Base-by-base conservation (phyloP, 768 basidiomycete species). In the Megacollybia marginata region DNA sequence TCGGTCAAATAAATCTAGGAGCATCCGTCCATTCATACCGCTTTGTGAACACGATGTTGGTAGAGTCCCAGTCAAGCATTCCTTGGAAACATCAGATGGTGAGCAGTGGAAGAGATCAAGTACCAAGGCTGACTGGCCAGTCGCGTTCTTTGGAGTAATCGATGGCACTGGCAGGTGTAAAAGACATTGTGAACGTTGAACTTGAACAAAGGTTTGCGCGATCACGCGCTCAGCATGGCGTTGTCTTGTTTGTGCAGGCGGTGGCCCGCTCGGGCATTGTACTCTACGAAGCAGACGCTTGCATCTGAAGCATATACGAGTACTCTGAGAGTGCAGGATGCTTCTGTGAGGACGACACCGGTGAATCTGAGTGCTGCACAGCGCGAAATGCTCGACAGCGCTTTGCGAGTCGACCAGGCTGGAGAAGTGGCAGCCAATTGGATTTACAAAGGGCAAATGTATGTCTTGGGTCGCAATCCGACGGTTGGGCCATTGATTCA, bases 351-450 rank as follows among this genome's bases (percentile, higher is more conserved):
- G 28, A 68, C 74, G n/a, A 82, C 87, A 4, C 85, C 88, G 8
- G 38, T 57, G 2, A 63, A 72, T 57, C 64, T 91, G 40, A 68
- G 79, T 1, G 54, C 62, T 12, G 57, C 66, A 23, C 79, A 88
- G 57, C 71, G 76, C 35, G 52, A 68, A 15, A 62, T 62, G 9
- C 65, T 92, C 48, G 80, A 87, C 54, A 72, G 67, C 49, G 89
- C 87, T 2, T 69, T 98, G 44, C 79, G 94, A 11, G 89, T 98
- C 18, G 94, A 98, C 68, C 93, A 96, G 57, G 94, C 93, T 1
- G 94, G 94, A 9, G 94, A 98, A 65, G 73, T 95, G 36, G 94
- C 93, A 1, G 94, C 94, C 16, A 97, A 96, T 68, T 94, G 84
- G 72, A 98, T 98, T 47, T 98, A 97, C 68, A 72, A 75, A 58